Conservation (phyloP, 306 rosid genomes). For the Potentilla sterilis region DNA sequence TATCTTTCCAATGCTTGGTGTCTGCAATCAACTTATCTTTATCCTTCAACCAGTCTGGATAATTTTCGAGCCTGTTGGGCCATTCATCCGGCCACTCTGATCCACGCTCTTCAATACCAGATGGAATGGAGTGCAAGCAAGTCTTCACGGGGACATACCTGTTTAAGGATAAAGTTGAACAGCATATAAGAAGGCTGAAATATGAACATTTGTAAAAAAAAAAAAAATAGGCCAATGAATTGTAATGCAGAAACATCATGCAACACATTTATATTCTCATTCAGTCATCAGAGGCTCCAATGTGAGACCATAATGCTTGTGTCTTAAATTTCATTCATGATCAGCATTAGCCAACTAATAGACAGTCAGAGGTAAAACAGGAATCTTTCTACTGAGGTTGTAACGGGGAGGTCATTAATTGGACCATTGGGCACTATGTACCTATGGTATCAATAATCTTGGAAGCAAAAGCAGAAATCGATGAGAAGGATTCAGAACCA, state of each 20-base stretch:
- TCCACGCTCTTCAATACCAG: conserved; percentile 83
- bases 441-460: not conserved
- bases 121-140: conserved; percentile 82
- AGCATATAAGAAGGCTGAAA: not conserved
- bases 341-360: not conserved
- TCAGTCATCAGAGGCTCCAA: not conserved
- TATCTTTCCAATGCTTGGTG: conserved; percentile 77
- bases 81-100: conserved; percentile 99
- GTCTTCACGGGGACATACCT: conserved; percentile 72
- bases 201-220: not conserved
- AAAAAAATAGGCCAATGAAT: not conserved
- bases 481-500: not conserved
- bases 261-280: not conserved
- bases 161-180: conserved; percentile 23
- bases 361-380: not conserved
- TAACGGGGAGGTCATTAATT: not conserved
- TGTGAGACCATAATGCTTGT: not conserved
- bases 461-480: not conserved
- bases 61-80: conserved; percentile 85
- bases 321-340: not conserved
- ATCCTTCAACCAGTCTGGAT: conserved; percentile 78
- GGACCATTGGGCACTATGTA: not conserved
- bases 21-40: conserved; percentile 73
- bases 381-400: not conserved
- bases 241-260: not conserved